Conservation (phyloP, 257 asterid species). For the Capsicum pubescens region DNA sequence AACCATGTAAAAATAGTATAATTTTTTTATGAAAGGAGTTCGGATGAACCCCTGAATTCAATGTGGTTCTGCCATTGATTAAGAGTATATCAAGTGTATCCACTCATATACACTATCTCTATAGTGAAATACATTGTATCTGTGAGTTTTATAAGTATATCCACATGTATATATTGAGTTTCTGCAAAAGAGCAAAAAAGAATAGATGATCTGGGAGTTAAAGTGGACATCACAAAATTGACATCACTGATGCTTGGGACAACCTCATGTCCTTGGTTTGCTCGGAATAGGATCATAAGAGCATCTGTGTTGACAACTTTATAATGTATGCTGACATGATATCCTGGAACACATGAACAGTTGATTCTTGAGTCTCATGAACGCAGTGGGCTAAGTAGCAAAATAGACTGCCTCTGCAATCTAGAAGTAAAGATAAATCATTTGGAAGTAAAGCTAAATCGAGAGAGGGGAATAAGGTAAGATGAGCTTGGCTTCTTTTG, state of each 20-base stretch:
- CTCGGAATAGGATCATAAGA: not conserved
- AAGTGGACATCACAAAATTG: conserved; percentile 22
- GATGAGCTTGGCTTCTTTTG: not conserved
- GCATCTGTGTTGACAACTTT: not conserved
- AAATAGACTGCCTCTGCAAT: conserved; percentile 16
- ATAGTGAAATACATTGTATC: too few species aligned
- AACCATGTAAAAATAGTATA: too few species aligned
- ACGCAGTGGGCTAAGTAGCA: not conserved
- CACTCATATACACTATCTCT: too few species aligned
- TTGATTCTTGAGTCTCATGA: not conserved
- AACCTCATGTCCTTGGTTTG: not conserved
- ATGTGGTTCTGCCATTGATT: too few species aligned
- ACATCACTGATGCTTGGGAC: conserved; percentile 7
- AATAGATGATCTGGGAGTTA: conserved; percentile 43
- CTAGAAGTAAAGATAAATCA: not conserved
- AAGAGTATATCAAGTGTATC: too few species aligned
- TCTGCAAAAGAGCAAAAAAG: conserved; percentile 84
- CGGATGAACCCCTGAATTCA: too few species aligned
- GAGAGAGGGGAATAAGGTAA: not conserved
- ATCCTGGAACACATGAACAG: not conserved
- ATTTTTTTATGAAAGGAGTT: too few species aligned
- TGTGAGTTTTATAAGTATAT: too few species aligned
- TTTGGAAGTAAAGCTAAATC: not conserved
- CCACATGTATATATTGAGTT: conserved; percentile 27
- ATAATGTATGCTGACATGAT: not conserved